Conservation (phyloP, 2,329 filamentous ascomycete species). For the Aspergillus ochraceoroseus region DNA sequence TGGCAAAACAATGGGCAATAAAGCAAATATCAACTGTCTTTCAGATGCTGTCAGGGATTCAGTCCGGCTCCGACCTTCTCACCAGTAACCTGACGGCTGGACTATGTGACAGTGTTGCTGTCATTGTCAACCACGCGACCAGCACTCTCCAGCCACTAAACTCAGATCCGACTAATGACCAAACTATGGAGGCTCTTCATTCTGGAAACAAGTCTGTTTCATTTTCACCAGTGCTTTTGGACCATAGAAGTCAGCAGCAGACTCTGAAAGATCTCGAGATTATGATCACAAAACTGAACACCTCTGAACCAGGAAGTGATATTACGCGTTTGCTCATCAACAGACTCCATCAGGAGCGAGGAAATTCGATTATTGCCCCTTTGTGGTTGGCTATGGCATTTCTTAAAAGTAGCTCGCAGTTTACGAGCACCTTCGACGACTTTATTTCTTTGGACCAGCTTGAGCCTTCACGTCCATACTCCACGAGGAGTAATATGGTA, state of each 20-base stretch:
- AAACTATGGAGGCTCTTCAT: constrained; percentile 29
- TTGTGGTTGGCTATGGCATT: constrained; percentile 78
- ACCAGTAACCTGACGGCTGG: constrained; percentile 44
- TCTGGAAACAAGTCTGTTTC: constrained; percentile 23
- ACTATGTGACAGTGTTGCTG: constrained; percentile 67
- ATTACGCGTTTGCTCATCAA: constrained; percentile 64
- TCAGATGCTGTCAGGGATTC: constrained; percentile 58
- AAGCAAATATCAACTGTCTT: constrained; percentile 72
- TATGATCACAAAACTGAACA: constrained; percentile 54
- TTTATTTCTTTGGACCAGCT: constrained; percentile 56
- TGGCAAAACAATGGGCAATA: constrained; percentile 66
- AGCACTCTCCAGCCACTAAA: constrained; percentile 30
- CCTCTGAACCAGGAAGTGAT: constrained; percentile 41
- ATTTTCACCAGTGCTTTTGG: constrained; percentile 60
- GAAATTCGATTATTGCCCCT: constrained; percentile 60
- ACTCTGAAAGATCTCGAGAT: constrained; percentile 59
- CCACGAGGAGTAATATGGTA: constrained; percentile 35
- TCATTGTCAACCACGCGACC: constrained; percentile 41
- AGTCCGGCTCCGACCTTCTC: constrained; percentile 43
- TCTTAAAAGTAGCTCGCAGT: constrained; percentile 54
- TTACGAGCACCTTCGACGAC: constrained; percentile 56
- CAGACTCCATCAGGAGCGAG: constrained; percentile 55
- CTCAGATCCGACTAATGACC: constrained; percentile 16
- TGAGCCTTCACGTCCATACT: constrained; percentile 26
- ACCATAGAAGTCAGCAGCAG: constrained; percentile 60